Percentiles rank a stretch among this genome's conserved stretches.
These are phyloP conservation scores for Boletus barrowsii DNA, from an alignment of 768 basidiomycete genomes.

Conservation along the genomic window DNA sequence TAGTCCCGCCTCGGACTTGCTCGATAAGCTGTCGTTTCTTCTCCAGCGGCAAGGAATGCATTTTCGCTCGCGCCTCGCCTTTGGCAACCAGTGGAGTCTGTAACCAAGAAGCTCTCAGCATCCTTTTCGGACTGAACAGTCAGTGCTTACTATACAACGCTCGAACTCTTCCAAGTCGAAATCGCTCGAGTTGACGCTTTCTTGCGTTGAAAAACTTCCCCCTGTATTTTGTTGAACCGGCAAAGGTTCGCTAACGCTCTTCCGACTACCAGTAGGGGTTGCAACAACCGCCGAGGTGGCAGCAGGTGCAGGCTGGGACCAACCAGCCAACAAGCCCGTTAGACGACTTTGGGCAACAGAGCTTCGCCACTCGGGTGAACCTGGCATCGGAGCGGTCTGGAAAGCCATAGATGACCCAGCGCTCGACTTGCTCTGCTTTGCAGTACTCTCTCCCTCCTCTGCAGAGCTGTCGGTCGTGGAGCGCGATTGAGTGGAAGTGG, in stretches of 20 bases:
- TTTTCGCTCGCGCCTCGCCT: conserved; percentile 59
- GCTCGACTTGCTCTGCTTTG: conserved; percentile 43
- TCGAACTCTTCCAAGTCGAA: conserved; percentile 53
- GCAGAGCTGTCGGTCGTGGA: conserved; percentile 47
- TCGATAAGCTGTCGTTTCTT: conserved; percentile 67
- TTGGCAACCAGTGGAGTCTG: conserved; percentile 75
- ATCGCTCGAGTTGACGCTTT: conserved; percentile 32
- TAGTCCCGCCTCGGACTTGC: conserved; percentile 44
- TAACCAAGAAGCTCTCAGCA: conserved; percentile 1
- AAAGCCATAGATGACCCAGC: conserved; percentile 23
- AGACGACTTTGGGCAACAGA: conserved; percentile 57
- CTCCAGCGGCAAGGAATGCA: conserved; percentile 57
- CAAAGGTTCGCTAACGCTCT: conserved; percentile 71
- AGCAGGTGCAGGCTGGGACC: conserved; percentile 50
- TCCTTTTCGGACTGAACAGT: neutral
- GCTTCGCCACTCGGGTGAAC: conserved; percentile 48
- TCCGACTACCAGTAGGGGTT: conserved; percentile 40
- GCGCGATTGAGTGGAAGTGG: conserved; percentile 44
- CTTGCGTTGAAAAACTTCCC: conserved; percentile 25
- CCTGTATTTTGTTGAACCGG: conserved; percentile 49
- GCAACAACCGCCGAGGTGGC: conserved; percentile 30
- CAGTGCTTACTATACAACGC: conserved; percentile 58
- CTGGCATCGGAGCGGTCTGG: conserved; percentile 17
- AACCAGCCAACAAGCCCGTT: conserved; percentile 65
- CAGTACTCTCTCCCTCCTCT: conserved; percentile 57